phyloP scores from a whole-genome alignment of 2,329 filamentous ascomycete genomes.

The Penicillium hordei region DNA sequence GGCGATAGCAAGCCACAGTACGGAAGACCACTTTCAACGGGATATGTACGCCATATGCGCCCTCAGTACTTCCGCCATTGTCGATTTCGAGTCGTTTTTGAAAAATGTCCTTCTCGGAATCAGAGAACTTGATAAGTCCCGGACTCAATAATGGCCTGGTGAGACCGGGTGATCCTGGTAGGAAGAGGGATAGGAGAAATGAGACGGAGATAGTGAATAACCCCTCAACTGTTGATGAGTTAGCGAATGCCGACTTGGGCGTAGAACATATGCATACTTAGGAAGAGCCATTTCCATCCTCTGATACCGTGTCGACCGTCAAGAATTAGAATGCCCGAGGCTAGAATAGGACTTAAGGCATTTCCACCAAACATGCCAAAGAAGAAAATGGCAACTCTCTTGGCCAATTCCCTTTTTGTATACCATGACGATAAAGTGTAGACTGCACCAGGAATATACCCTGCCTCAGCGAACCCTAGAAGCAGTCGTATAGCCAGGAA shows the following conservation, averaged over 20 bases:
- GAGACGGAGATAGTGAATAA: neutral
- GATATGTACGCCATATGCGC: neutral
- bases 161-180: neutral
- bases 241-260: neutral
- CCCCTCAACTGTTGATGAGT: neutral
- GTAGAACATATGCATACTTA: neutral
- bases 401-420: neutral
- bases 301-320: neutral
- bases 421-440: neutral
- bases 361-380: slow-evolving; percentile 3
- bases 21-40: neutral
- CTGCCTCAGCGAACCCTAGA: neutral
- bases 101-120: neutral
- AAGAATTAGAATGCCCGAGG: neutral
- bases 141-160: neutral
- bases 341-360: neutral
- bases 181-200: neutral
- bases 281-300: slow-evolving; percentile 1
- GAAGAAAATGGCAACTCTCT: slow-evolving; percentile 1
- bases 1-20: neutral
- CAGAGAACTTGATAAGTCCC: neutral
- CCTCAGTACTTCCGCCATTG: neutral
- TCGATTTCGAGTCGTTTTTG: neutral
- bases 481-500: neutral
- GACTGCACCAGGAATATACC: neutral